These are phyloP conservation scores for Fusarium floridanum DNA, from an alignment of 2,329 filamentous ascomycete species.

Conservation along the genomic window DNA sequence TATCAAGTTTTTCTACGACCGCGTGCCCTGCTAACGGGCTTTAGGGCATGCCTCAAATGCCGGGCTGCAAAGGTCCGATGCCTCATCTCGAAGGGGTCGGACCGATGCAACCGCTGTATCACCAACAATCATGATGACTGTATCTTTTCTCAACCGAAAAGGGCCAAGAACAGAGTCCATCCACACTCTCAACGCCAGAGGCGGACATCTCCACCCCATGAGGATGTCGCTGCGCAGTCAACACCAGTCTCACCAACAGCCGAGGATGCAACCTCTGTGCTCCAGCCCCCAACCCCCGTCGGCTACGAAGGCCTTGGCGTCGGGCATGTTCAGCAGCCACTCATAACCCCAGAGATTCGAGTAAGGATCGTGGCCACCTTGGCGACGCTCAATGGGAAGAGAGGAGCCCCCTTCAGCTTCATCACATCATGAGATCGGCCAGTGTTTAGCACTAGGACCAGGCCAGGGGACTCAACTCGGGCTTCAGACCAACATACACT, in stretches of 20 bases:
- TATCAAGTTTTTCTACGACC: no score
- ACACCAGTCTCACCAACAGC: background rate
- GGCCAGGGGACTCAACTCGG: background rate
- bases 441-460: background rate
- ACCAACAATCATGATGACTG: background rate
- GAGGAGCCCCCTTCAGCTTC: background rate
- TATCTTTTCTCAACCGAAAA: background rate
- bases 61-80: background rate
- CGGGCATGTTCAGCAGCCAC: background rate
- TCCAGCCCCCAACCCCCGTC: background rate
- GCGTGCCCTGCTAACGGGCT: background rate
- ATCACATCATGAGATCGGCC: background rate
- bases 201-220: background rate
- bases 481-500: background rate
- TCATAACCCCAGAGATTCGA: background rate
- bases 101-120: background rate
- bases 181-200: background rate
- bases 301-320: background rate
- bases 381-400: background rate
- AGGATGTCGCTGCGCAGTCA: background rate
- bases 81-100: background rate
- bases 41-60: background rate
- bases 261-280: background rate
- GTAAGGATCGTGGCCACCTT: background rate
- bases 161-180: background rate